These are phyloP conservation scores for Paramecium octaurelia DNA, from an alignment of 73 alveolate species.

Conservation along the genomic window DNA sequence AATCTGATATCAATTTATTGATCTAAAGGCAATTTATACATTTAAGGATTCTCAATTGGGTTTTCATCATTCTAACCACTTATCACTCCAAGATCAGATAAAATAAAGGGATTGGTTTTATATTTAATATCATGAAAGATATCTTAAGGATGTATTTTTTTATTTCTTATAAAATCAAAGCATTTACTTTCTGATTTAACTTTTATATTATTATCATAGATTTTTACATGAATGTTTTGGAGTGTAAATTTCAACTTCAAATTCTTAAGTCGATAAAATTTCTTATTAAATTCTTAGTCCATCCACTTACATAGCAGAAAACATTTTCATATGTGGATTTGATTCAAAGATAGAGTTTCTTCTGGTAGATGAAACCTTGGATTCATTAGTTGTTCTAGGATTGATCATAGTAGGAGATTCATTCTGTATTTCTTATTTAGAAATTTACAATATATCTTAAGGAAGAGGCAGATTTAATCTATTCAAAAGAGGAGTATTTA, in stretches of 20 bases:
- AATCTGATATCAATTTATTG: not conserved
- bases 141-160: not conserved
- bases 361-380: not conserved
- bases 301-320: not conserved
- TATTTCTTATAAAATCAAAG: not conserved
- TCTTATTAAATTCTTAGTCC: not conserved
- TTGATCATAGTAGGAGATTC: not conserved
- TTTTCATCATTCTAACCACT: not conserved
- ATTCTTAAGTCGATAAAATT: not conserved
- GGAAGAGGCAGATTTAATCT: not conserved
- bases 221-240: slow-evolving; percentile 14
- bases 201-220: not conserved
- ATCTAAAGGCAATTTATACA: not conserved
- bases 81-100: not conserved
- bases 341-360: not conserved
- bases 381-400: not conserved
- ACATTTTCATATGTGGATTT: not conserved
- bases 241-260: not conserved
- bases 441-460: not conserved
- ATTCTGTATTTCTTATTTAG: not conserved
- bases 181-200: slow-evolving; percentile 3
- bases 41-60: not conserved
- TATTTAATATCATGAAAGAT: not conserved
- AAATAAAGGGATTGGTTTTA: not conserved
- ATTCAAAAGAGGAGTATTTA: not conserved